Conservation (phyloP, 2,329 filamentous ascomycete species). For the Aspergillus carbonarius region DNA sequence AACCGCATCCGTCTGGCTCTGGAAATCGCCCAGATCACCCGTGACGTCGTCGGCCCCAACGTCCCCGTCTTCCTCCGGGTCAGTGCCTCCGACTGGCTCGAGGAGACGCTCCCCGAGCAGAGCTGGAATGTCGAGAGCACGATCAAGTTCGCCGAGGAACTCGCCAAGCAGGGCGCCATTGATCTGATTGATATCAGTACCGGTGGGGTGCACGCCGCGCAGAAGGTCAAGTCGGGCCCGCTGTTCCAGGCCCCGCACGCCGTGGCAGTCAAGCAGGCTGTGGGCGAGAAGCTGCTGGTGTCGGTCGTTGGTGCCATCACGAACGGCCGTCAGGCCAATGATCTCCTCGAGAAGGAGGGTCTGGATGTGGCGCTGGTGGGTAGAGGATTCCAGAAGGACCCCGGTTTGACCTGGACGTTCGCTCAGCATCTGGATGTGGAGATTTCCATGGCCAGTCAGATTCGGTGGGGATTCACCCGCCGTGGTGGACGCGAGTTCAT, state of each 20-base stretch:
- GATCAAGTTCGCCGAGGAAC: constrained; percentile 61
- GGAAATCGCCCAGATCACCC: constrained; percentile 64
- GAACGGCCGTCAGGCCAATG: constrained; percentile 66
- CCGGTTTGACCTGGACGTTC: constrained; percentile 71
- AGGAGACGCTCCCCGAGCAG: constrained; percentile 56
- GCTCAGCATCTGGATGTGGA: constrained; percentile 71
- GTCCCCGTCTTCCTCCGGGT: constrained; percentile 75
- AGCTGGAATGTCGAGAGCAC: constrained; percentile 69
- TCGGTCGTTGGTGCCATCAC: constrained; percentile 74
- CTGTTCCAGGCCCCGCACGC: constrained; percentile 76
- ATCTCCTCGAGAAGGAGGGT: constrained; percentile 53
- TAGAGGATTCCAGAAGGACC: constrained; percentile 77
- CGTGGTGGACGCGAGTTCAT: constrained; percentile 22
- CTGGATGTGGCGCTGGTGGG: constrained; percentile 73
- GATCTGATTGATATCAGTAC: constrained; percentile 82
- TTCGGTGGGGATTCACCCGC: constrained; percentile 55
- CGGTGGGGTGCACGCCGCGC: constrained; percentile 64
- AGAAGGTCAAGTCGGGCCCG: constrained; percentile 50
- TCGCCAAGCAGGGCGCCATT: constrained; percentile 67
- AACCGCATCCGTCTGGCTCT: constrained; percentile 68
- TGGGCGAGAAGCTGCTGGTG: constrained; percentile 70
- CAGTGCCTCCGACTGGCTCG: constrained; percentile 74
- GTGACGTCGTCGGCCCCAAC: constrained; percentile 61
- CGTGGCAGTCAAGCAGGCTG: constrained; percentile 67
- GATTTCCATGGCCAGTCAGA: constrained; percentile 72